Conservation (phyloP, 192 early-diverging fungal species). For the Coemansia javaensis region DNA sequence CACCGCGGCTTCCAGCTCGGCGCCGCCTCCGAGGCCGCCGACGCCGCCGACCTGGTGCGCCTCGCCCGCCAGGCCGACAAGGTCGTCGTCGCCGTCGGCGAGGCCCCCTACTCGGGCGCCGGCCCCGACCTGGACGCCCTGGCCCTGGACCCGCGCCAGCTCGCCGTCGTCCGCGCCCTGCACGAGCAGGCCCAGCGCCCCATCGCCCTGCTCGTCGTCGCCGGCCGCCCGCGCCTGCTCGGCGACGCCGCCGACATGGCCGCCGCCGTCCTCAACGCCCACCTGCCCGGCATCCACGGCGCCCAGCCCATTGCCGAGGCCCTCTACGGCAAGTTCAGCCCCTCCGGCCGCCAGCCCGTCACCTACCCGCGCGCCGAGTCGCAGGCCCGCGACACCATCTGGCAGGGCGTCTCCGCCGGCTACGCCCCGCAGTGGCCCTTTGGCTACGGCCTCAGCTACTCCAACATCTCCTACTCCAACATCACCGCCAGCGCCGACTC, state of each 20-base stretch:
- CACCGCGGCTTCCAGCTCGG: constrained; percentile 18
- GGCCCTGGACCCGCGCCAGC: constrained; percentile 22
- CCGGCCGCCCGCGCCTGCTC: constrained; percentile 56
- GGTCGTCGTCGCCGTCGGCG: constrained; percentile 37
- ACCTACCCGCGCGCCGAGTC: constrained; percentile 54
- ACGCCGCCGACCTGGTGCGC: constrained; percentile 1
- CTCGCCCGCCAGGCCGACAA: constrained; percentile 28
- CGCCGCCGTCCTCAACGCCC: constrained; percentile 48
- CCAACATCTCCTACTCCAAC: constrained; percentile 45
- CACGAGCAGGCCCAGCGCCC: constrained; percentile 14
- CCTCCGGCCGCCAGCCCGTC: constrained; percentile 56
- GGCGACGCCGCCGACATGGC: constrained; percentile 34
- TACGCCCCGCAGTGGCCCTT: constrained; percentile 58
- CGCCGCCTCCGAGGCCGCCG: neutral
- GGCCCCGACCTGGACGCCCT: constrained; percentile 9
- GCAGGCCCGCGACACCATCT: constrained; percentile 35
- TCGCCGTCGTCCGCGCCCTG: constrained; percentile 26
- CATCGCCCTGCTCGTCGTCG: constrained; percentile 50
- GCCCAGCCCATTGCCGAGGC: constrained; percentile 56
- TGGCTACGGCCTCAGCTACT: constrained; percentile 55
- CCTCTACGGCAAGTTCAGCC: constrained; percentile 55
- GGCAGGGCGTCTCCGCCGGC: constrained; percentile 37
- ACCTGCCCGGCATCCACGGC: constrained; percentile 58
- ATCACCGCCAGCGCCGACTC: constrained; percentile 12
- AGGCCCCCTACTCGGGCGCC: constrained; percentile 10